Evolutionary conservation across 805 yeast genomes (phyloP), one percentile per base, ranked within the genome.

Genomic region (Wickerhamomyces bovis): DNA sequence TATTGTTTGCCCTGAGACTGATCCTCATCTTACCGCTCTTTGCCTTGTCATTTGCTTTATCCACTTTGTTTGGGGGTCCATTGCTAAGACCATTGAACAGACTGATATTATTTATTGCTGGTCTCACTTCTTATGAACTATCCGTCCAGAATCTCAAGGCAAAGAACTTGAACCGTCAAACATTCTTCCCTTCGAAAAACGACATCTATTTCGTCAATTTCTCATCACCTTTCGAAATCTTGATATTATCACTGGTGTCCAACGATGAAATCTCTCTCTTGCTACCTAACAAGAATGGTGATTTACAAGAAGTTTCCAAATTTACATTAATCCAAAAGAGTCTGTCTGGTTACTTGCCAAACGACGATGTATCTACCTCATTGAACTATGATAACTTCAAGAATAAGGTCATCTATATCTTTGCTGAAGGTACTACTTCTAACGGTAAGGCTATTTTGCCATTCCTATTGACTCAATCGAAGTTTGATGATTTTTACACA

Each of bases 401-500:
- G 4, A 69, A 71, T n/a, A 72, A 75, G 38, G 66, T 71, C 0
- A 71, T 80, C 4, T 81, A 75, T 44, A 54, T 85, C 20, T 79
- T 89, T 48, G 72, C 83, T 3, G 97, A 89, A 58, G 96, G 96
- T 0, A 86, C 96, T 0, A 74, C 96, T 0, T 80, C 96, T 0
- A 92, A 90, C 60, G 94, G 95, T 43, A 81, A 81, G 51, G 81
- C 89, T 0, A 60, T 90, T 1, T 70, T 90, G 50, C 80, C 88
- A 3, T 76, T 85, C 46, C 67, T 69, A 5, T 39, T 67, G 12
- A 51, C 50, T 6, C 61, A 59, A n/a, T 13, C 20, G 0, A 28
- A 49, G 6, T 53, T 67, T 44, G 47, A 52, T 13, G 43, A 44
- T 2, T 54, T 66, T 30, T 42, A 51, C 25, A 25, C 43, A 3